phyloP scores from a whole-genome alignment of 1,139 yeast genomes.

The Hansenula anomala region DNA sequence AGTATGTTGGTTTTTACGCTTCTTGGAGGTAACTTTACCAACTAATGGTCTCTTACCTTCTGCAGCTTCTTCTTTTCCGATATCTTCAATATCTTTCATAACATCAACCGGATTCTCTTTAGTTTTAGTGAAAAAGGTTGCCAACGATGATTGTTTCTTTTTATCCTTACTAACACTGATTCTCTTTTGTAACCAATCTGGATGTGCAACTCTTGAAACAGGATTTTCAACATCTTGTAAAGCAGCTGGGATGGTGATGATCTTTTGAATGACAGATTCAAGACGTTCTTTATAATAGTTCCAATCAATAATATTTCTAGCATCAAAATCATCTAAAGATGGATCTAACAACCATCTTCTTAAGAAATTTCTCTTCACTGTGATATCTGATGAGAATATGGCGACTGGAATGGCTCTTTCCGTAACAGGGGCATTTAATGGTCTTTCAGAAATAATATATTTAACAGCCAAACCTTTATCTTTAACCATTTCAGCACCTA shows the following conservation, averaged over 20 bases:
- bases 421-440: conserved; percentile 84
- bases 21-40: conserved; percentile 48
- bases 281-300: conserved; percentile 84
- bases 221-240: conserved; percentile 87
- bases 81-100: conserved; percentile 76
- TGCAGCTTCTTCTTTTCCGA: conserved; percentile 37
- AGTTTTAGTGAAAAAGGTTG: conserved; percentile 48
- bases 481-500: conserved; percentile 97
- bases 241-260: conserved; percentile 97
- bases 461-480: conserved; percentile 96
- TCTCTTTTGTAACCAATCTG: conserved; percentile 81
- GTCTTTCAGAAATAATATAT: conserved; percentile 84
- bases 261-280: conserved; percentile 90
- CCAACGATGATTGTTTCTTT: conserved; percentile 65
- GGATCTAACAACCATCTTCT: conserved; percentile 87
- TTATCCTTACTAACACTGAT: conserved; percentile 59
- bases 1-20: conserved; percentile 30
- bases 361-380: conserved; percentile 57
- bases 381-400: conserved; percentile 78
- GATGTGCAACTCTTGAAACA: conserved; percentile 91
- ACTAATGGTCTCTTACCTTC: conserved; percentile 29
- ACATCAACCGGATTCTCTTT: conserved; percentile 24
- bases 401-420: conserved; percentile 97
- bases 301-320: conserved; percentile 91
- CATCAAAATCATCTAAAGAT: conserved; percentile 76